A percentile compares a stretch with the other conserved stretches of the same genome.
Conservation (phyloP, 2,329 filamentous ascomycete species). For the Fusarium keratoplasticum region DNA sequence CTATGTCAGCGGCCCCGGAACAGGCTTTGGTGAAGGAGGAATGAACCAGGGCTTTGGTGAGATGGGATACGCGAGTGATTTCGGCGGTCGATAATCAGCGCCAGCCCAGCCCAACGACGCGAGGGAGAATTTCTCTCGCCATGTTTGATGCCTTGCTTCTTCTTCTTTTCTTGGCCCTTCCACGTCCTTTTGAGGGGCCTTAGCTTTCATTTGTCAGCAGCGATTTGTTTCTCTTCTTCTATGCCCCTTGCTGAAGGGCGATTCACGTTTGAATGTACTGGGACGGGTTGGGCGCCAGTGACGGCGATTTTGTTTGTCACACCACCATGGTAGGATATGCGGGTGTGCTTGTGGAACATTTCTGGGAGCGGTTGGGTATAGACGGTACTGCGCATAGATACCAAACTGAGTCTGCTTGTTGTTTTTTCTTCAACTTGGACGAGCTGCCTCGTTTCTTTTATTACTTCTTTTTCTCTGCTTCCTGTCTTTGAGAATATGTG, state of each 20-base stretch:
- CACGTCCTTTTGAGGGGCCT: constrained; percentile 7
- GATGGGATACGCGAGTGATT: constrained; percentile 46
- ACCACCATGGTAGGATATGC: constrained; percentile 15
- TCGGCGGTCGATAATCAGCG: constrained; percentile 39
- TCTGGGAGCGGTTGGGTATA: constrained; percentile 38
- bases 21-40: constrained; percentile 67
- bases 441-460: background rate
- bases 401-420: constrained; percentile 39
- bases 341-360: constrained; percentile 21
- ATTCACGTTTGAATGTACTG: constrained; percentile 20
- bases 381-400: constrained; percentile 47
- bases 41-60: constrained; percentile 64
- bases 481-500: background rate
- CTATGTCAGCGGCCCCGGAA: constrained; percentile 73
- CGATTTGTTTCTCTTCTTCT: constrained; percentile 9
- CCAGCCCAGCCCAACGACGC: background rate
- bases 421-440: constrained; percentile 5
- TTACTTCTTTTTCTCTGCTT: background rate
- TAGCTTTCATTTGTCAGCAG: constrained; percentile 24
- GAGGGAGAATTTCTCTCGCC: constrained; percentile 7
- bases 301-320: constrained; percentile 27
- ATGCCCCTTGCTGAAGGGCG: background rate
- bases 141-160: constrained; percentile 18
- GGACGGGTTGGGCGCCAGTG: constrained; percentile 23
- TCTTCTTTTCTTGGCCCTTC: constrained; percentile 4